These are phyloP conservation scores for Aspergillus niger DNA, from an alignment of 2,329 filamentous ascomycete species.

Conservation along the genomic window DNA sequence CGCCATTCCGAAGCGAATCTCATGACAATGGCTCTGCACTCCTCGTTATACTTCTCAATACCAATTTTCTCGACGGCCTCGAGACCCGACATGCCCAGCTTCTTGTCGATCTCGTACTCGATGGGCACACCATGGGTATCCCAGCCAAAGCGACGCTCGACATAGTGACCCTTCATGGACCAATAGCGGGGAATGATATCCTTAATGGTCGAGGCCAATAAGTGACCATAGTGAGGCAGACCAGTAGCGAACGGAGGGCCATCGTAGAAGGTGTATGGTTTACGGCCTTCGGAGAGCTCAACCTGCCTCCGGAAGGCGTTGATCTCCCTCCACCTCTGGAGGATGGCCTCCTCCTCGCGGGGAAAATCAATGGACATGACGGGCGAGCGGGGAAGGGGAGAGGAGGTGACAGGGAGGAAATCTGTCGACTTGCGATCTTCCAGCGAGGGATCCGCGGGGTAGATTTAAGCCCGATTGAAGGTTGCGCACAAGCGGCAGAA, in stretches of 20 bases:
- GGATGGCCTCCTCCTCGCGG: constrained; percentile 81
- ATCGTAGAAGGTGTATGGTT: constrained; percentile 94
- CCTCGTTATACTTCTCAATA: constrained; percentile 84
- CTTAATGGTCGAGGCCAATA: constrained; percentile 92
- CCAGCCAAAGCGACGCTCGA: constrained; percentile 92
- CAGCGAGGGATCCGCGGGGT: constrained; percentile 28
- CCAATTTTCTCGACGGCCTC: constrained; percentile 85
- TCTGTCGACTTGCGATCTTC: constrained; percentile 16
- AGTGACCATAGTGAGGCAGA: constrained; percentile 70
- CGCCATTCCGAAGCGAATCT: constrained; percentile 85
- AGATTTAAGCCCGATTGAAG: constrained; percentile 17
- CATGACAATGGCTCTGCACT: constrained; percentile 93
- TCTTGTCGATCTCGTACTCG: constrained; percentile 97
- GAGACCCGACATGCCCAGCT: constrained; percentile 82
- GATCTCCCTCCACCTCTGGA: constrained; percentile 87
- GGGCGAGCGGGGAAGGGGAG: constrained; percentile 22
- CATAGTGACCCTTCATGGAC: constrained; percentile 95
- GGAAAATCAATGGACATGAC: constrained; percentile 89
- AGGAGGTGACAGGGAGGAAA: background rate
- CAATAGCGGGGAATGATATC: constrained; percentile 96
- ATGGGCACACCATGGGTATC: constrained; percentile 93
- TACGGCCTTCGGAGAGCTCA: constrained; percentile 78
- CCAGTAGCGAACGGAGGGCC: constrained; percentile 77
- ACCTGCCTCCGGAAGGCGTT: constrained; percentile 87
- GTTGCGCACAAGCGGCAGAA: constrained; percentile 13